Evolutionary conservation across 768 basidiomycete species (phyloP).

Genomic region (Calvatia gigantea): DNA sequence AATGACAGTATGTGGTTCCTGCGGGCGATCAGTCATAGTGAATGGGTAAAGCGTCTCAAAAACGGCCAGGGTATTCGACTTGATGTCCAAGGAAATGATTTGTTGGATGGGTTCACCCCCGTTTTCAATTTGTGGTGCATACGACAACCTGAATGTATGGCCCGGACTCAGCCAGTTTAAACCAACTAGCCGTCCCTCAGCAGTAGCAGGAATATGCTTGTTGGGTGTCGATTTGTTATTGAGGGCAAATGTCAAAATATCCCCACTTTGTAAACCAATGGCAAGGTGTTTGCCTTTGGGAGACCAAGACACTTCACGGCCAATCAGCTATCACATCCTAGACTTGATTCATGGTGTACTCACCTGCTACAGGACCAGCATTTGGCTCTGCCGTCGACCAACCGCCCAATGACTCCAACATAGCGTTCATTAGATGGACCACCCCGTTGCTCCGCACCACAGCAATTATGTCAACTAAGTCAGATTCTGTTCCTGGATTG

Average conservation of each 20-base stretch:
- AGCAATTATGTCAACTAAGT: conserved; percentile 55
- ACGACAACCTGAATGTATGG: conserved; percentile 65
- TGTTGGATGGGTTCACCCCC: conserved; percentile 35
- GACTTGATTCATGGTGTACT: conserved; percentile 21
- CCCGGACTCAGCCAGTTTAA: conserved; percentile 67
- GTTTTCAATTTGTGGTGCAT: conserved; percentile 36
- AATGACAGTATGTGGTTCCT: conserved; percentile 31
- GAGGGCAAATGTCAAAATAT: conserved; percentile 65
- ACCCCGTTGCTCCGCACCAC: conserved; percentile 41
- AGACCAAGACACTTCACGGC: conserved; percentile 71
- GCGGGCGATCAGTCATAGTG: conserved; percentile 34
- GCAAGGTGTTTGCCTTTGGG: conserved; percentile 85
- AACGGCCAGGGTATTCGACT: conserved; percentile 35
- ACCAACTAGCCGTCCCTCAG: conserved; percentile 45
- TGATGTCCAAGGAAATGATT: conserved; percentile 40
- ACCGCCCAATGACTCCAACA: conserved; percentile 54
- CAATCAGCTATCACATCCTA: conserved; percentile 9
- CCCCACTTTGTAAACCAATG: conserved; percentile 66
- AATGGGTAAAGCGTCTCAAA: conserved; percentile 40
- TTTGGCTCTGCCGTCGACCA: conserved; percentile 43
- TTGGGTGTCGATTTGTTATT: conserved; percentile 50
- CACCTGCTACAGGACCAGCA: conserved; percentile 57
- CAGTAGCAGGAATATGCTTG: conserved; percentile 59
- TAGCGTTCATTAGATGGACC: conserved; percentile 61
- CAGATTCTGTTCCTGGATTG: conserved; percentile 56